Base-by-base conservation (phyloP, 257 asterid species). In the Solanum acaule region DNA sequence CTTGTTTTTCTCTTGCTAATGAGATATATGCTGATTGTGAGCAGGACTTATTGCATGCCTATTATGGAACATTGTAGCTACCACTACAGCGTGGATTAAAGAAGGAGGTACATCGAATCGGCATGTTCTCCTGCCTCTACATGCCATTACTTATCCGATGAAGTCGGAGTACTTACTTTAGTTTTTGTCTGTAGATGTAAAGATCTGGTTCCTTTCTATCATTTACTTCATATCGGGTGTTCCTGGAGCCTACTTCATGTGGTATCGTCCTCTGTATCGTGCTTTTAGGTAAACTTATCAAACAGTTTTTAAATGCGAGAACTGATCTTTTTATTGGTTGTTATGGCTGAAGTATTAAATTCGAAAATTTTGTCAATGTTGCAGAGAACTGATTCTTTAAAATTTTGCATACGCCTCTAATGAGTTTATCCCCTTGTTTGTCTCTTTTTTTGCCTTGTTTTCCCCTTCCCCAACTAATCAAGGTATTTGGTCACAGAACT, bases 241-340 rank as follows among this genome's bases (percentile, higher is more conserved):
- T 88, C 99, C 99, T 7, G 99, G 99, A 86, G 98, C 97, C 88
- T 98, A 98, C 87, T 94, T 96, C 79, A 67, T 96, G 89, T 98
- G 99, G 99, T 98, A 98, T 86, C 98, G 96, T 87, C 99, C 99
- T 85, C 98, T 98, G 86, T 98, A 98, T 91, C 96, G 98, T 44
- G 98, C 98, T 84, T 94, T 94, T 91, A 97, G 99, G 99, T 94
- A 87, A 86, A 33, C 37, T 86, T 8, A 91, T 29, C 68, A 5
- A 6, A 29, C 29, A 31, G 35, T 29, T 82, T 46, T 29, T 49
- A 18, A 31, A 49, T 49, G 67, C 1, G 37, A 49, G 35, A 31
- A 29, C 18, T 46, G 42, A 27, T 81, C 13, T 11, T 82, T 46
- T 20, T 29, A 22, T 82, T 75, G 75, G 75, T 82, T 46, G 86